Evolutionary conservation across 345 rosid genomes (phyloP).

Genomic region (Kandelia obovata): DNA sequence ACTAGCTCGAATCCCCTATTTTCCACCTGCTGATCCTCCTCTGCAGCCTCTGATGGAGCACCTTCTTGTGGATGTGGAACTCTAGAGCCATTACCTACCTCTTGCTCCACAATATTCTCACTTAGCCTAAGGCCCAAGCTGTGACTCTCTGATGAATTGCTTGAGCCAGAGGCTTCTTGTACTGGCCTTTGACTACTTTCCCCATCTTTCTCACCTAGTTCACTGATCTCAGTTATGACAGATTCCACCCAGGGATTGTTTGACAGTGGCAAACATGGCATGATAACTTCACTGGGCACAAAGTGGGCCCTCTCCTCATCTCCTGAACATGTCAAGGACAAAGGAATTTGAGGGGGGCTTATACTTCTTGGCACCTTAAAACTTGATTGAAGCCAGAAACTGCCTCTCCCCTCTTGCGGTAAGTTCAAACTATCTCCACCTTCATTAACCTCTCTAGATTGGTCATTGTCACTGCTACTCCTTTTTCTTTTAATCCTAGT

Average conservation of each 20-base stretch:
- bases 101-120: constrained; percentile 44
- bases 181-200: constrained; percentile 55
- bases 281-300: constrained; percentile 61
- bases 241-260: constrained; percentile 81
- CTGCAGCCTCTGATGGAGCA: constrained; percentile 34
- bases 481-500: constrained; percentile 74
- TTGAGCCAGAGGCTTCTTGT: constrained; percentile 77
- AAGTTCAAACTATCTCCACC: constrained; percentile 42
- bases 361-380: constrained; percentile 37
- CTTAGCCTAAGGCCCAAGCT: constrained; percentile 49
- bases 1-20: constrained; percentile 74
- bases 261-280: constrained; percentile 60
- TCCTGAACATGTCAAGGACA: constrained; percentile 65
- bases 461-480: constrained; percentile 31
- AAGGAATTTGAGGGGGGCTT: constrained; percentile 52
- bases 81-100: constrained; percentile 55
- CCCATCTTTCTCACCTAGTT: constrained; percentile 57
- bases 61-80: constrained; percentile 44
- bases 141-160: constrained; percentile 69
- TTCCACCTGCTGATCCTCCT: constrained; percentile 45
- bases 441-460: constrained; percentile 27
- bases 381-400: constrained; percentile 73
- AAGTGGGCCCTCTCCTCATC: constrained; percentile 68
- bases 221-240: constrained; percentile 65
- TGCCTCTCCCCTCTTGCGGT: constrained; percentile 43